phyloP scores from a whole-genome alignment of 768 basidiomycete species.

The Pholiota molesta region DNA sequence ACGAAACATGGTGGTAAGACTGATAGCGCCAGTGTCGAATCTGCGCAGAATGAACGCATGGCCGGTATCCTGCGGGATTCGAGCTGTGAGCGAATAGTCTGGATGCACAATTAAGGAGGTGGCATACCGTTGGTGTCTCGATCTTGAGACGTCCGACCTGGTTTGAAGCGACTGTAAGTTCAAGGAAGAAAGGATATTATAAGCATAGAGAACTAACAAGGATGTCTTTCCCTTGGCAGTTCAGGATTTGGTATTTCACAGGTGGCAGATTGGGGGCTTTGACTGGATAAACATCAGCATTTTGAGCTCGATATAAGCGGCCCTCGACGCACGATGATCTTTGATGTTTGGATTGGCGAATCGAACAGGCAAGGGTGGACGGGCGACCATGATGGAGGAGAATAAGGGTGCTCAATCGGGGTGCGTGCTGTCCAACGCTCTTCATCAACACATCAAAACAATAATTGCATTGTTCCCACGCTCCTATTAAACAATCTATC shows the following conservation, averaged over 20 bases:
- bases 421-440: conserved; percentile 27
- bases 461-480: conserved; percentile 33
- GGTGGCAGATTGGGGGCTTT: conserved; percentile 51
- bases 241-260: conserved; percentile 92
- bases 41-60: conserved; percentile 95
- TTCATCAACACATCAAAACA: conserved; percentile 31
- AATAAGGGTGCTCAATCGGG: conserved; percentile 17
- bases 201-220: conserved; percentile 52
- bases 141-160: conserved; percentile 91
- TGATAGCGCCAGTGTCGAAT: conserved; percentile 91
- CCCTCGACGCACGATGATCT: conserved; percentile 39
- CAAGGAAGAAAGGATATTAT: conserved; percentile 3
- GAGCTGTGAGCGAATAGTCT: conserved; percentile 19
- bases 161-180: conserved; percentile 7
- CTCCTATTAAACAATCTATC: conserved; percentile 6
- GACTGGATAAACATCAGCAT: conserved; percentile 31
- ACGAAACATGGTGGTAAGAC: conserved; percentile 95
- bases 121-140: conserved; percentile 71
- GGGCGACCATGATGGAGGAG: conserved; percentile 35
- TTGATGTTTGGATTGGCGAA: conserved; percentile 55
- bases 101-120: background rate
- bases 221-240: conserved; percentile 85
- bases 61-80: conserved; percentile 55
- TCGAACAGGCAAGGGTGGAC: conserved; percentile 55
- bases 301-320: conserved; percentile 1